Conservation (phyloP, 306 rosid species). For the Abrus precatorius region DNA sequence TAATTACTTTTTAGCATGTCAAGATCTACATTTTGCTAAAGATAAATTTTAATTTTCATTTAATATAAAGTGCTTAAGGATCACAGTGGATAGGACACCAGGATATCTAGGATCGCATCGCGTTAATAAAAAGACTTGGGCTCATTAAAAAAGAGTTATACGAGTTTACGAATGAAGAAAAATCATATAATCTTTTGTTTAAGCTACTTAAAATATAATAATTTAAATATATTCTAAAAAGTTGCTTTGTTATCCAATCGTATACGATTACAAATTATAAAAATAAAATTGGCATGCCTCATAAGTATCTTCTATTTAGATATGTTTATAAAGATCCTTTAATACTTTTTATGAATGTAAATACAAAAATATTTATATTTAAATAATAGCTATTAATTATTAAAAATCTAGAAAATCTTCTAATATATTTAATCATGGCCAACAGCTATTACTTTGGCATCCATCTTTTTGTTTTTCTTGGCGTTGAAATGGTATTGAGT, state of each 20-base stretch:
- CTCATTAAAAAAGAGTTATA: background rate
- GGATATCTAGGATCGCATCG: too few species aligned
- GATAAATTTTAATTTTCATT: background rate
- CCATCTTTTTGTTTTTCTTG: too few species aligned
- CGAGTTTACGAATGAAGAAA: background rate
- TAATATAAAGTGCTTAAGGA: background rate
- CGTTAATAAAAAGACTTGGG: too few species aligned
- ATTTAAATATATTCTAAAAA: background rate
- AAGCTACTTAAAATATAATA: background rate
- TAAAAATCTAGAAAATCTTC: background rate
- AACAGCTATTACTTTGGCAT: too few species aligned
- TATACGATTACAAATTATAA: background rate
- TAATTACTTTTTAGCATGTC: background rate
- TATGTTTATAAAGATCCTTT: background rate
- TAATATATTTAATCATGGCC: background rate
- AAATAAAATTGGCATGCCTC: background rate
- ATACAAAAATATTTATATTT: background rate
- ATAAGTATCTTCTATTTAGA: background rate
- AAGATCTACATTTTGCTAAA: conserved; percentile 5
- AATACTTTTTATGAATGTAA: background rate
- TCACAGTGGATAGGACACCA: background rate
- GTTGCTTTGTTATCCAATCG: background rate
- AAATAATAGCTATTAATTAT: background rate
- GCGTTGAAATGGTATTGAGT: too few species aligned
- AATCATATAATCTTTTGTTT: too few species aligned